These are phyloP conservation scores for Dinochytrium kinnereticum DNA, from an alignment of 371 early-diverging fungal species.

Conservation along the genomic window DNA sequence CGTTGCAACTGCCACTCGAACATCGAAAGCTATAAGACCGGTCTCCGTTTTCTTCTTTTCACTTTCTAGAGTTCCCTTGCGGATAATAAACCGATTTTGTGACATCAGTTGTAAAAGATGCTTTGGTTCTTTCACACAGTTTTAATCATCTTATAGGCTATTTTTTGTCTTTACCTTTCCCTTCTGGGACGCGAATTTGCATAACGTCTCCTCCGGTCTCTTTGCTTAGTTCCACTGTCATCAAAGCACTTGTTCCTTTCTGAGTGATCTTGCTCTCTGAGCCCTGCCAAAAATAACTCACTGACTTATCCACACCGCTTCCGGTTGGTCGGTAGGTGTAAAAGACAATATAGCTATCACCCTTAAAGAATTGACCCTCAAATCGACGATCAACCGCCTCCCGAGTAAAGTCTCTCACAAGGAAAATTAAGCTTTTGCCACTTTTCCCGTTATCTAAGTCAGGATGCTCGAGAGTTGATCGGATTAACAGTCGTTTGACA, in stretches of 20 bases:
- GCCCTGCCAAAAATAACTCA: constrained; percentile 50
- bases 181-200: constrained; percentile 42
- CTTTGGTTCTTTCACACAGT: constrained; percentile 26
- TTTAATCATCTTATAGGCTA: neutral
- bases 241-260: constrained; percentile 46
- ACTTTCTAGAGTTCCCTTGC: neutral
- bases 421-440: constrained; percentile 13
- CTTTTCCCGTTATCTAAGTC: constrained; percentile 17
- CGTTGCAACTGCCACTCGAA: constrained; percentile 18
- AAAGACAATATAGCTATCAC: constrained; percentile 42
- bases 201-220: constrained; percentile 31
- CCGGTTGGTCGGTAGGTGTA: constrained; percentile 32
- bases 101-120: constrained; percentile 27
- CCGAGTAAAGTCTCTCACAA: constrained; percentile 30
- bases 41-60: neutral
- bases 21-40: constrained; percentile 22
- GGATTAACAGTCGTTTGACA: constrained; percentile 14
- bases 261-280: constrained; percentile 32
- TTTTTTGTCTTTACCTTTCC: constrained; percentile 32
- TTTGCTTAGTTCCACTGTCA: constrained; percentile 41
- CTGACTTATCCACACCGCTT: constrained; percentile 34
- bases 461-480: neutral
- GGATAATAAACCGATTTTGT: neutral
- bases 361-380: constrained; percentile 26
- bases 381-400: constrained; percentile 4